These are phyloP conservation scores for Neoboletus brunneissimus DNA, from an alignment of 768 basidiomycete species.

Conservation along the genomic window DNA sequence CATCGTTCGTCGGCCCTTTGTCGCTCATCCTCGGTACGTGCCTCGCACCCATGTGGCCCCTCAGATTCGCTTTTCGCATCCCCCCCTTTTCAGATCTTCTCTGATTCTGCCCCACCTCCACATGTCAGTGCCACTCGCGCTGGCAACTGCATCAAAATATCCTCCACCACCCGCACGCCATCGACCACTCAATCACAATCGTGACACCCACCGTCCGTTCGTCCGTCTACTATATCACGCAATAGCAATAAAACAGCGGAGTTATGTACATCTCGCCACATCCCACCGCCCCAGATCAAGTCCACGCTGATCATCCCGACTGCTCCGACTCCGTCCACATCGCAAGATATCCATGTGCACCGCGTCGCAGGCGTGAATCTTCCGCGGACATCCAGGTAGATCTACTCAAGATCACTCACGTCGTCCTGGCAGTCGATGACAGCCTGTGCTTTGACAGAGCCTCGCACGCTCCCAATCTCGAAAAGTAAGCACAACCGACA, in stretches of 20 bases:
- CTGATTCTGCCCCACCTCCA: conserved; percentile 22
- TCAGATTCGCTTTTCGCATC: conserved; percentile 26
- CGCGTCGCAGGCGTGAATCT: conserved; percentile 30
- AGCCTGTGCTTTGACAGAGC: conserved; percentile 2
- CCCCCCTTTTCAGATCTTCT: conserved; percentile 26
- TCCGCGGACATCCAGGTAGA: conserved; percentile 32
- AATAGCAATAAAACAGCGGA: conserved; percentile 16
- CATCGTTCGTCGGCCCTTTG: conserved; percentile 3
- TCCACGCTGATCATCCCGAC: conserved; percentile 22
- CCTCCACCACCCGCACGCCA: not conserved
- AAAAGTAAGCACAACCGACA: conserved; percentile 22
- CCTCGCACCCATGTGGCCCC: conserved; percentile 26
- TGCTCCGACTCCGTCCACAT: conserved; percentile 30
- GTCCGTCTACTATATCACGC: conserved; percentile 11
- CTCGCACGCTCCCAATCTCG: conserved; percentile 7
- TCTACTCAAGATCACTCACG: conserved; percentile 20
- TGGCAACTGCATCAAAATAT: conserved; percentile 1
- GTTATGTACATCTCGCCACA: conserved; percentile 18
- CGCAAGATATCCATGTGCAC: conserved; percentile 32
- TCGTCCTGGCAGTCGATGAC: conserved; percentile 22
- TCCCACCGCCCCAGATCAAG: conserved; percentile 24
- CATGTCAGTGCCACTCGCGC: conserved; percentile 1
- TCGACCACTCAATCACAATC: conserved; percentile 7
- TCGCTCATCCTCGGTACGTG: conserved; percentile 17
- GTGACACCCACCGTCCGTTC: not conserved